Conservation (phyloP, 179 eudicot genomes). For the Silene coronaria region DNA sequence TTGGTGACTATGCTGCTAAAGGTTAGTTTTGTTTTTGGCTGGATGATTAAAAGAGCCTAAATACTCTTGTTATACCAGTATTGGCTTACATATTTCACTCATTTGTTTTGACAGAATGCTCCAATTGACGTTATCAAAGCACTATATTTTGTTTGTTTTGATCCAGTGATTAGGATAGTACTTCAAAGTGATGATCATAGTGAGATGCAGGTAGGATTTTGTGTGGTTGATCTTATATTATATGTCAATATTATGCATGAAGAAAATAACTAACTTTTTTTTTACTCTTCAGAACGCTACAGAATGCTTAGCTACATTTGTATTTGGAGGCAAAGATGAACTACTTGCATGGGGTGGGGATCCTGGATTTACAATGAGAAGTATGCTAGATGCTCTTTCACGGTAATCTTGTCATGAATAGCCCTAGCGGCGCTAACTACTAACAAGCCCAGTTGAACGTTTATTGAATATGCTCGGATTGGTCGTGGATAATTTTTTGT, state of each 20-base stretch:
- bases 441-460: background rate
- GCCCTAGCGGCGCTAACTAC: background rate
- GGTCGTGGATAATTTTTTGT: background rate
- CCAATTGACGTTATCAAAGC: slow-evolving; percentile 70
- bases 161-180: slow-evolving; percentile 58
- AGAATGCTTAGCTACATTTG: slow-evolving; percentile 80
- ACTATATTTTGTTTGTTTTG: slow-evolving; percentile 72
- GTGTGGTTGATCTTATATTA: slow-evolving; percentile 12
- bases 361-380: slow-evolving; percentile 85
- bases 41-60: background rate
- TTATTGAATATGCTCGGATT: background rate
- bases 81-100: slow-evolving; percentile 15
- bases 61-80: background rate
- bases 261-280: slow-evolving; percentile 4
- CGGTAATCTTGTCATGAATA: slow-evolving; percentile 36
- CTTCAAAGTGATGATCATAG: slow-evolving; percentile 83
- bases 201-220: slow-evolving; percentile 72
- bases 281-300: slow-evolving; percentile 67
- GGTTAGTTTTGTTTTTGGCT: slow-evolving; percentile 26
- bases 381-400: slow-evolving; percentile 91
- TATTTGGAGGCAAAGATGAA: slow-evolving; percentile 70
- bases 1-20: slow-evolving; percentile 64
- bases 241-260: background rate
- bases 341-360: slow-evolving; percentile 88
- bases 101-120: slow-evolving; percentile 45